Evolutionary conservation across 129 eudicot species (phyloP).

Genomic region (Silybum marianum): DNA sequence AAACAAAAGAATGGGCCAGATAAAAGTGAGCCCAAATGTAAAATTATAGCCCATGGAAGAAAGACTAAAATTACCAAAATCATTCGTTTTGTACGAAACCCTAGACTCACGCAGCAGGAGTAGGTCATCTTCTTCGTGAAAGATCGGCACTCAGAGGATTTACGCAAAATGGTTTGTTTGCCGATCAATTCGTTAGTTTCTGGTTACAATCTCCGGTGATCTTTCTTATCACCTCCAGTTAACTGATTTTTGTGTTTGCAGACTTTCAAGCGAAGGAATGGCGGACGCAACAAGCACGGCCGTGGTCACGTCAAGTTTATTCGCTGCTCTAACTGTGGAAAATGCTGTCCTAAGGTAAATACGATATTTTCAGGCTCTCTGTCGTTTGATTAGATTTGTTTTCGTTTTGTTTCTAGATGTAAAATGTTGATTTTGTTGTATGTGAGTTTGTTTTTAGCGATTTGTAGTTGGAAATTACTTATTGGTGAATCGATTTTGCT

Average conservation of each 20-base stretch:
- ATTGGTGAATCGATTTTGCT: not conserved
- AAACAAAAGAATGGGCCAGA: not conserved
- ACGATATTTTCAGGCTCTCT: not conserved
- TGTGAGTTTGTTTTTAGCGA: not conserved
- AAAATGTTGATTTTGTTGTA: not conserved
- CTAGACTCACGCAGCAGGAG: constrained; percentile 14
- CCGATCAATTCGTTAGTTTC: not conserved
- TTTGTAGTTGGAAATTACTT: not conserved
- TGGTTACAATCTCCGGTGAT: not conserved
- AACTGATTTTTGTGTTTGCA: constrained; percentile 19
- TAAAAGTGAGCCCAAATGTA: not conserved
- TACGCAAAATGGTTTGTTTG: constrained; percentile 22
- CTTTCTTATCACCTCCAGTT: not conserved
- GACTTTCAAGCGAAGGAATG: constrained; percentile 89
- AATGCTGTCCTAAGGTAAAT: constrained; percentile 82
- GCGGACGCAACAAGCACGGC: constrained; percentile 91
- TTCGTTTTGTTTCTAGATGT: not conserved
- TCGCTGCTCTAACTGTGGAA: constrained; percentile 89
- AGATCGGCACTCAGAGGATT: not conserved
- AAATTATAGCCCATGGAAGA: not conserved
- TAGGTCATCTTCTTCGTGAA: constrained; percentile 4
- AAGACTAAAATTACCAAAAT: constrained; percentile 4
- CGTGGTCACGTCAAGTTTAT: constrained; percentile 79
- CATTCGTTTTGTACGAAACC: constrained; percentile 16
- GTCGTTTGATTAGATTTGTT: not conserved